A percentile compares a stretch with the other conserved stretches of the same genome.
Conservation (phyloP, 1,284 basidiomycete species). For the Ceratobasidium papillatum region DNA sequence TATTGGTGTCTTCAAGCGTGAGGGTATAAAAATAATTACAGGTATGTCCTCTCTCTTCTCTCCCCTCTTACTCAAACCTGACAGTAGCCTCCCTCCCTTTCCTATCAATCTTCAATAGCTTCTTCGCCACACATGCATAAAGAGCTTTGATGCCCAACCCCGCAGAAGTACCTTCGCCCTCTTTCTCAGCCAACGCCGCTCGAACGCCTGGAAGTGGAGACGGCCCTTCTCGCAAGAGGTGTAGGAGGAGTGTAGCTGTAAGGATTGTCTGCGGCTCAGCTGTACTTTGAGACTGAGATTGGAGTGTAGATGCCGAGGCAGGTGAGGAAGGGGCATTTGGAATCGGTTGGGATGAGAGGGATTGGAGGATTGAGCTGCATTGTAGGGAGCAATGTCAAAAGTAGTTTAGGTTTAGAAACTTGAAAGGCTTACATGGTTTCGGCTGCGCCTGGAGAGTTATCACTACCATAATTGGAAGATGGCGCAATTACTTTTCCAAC, state of each 20-base stretch:
- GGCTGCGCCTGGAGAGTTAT: constrained; percentile 17
- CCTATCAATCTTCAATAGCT: constrained; percentile 42
- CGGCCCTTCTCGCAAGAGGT: constrained; percentile 32
- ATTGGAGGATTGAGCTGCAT: constrained; percentile 41
- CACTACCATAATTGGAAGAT: constrained; percentile 28
- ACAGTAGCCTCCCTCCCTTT: constrained; percentile 41
- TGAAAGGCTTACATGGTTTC: constrained; percentile 39
- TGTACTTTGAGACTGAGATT: background rate
- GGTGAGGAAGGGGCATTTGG: constrained; percentile 32
- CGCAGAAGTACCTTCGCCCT: constrained; percentile 22
- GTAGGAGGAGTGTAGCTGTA: constrained; percentile 34
- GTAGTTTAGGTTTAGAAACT: background rate
- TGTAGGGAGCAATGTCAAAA: background rate
- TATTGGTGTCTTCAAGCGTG: background rate
- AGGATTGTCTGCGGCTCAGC: constrained; percentile 35
- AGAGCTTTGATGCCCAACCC: constrained; percentile 40
- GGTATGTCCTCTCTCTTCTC: background rate
- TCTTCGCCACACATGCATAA: constrained; percentile 43
- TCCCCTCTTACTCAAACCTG: constrained; percentile 35
- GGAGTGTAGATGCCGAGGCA: constrained; percentile 6
- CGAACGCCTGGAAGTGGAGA: constrained; percentile 38
- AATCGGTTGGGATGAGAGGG: constrained; percentile 30
- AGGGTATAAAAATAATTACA: constrained; percentile 22
- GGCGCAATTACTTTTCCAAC: constrained; percentile 42
- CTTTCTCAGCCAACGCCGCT: constrained; percentile 28